A percentile compares a stretch with the other conserved stretches of the same genome.
Evolutionary conservation across 208 protist species (phyloP).

Genomic region (Acanthamoeba royreba): DNA sequence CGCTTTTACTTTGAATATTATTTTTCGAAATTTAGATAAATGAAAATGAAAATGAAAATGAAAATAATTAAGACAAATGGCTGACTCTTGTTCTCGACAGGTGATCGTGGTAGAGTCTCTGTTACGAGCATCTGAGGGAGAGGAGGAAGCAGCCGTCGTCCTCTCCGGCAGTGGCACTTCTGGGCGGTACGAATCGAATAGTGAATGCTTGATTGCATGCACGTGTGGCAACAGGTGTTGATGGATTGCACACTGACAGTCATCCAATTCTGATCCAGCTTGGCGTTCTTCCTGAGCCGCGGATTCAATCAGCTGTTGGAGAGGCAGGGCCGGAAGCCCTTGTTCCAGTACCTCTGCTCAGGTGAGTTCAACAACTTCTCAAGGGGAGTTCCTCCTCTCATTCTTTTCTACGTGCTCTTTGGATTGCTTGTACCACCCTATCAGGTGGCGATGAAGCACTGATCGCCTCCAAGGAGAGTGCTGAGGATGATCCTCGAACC

Average conservation of each 20-base stretch:
- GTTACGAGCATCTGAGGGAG: neutral
- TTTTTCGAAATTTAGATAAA: no score
- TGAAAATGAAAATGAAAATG: neutral
- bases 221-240: no score
- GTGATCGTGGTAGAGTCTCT: neutral
- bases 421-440: no score
- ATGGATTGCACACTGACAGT: no score
- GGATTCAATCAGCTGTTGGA: neutral
- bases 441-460: slow-evolving; percentile 3
- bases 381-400: neutral
- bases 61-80: no score
- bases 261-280: neutral
- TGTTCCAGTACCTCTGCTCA: slow-evolving; percentile 3
- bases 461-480: neutral
- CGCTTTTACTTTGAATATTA: no score
- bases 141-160: neutral
- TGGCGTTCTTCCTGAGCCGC: slow-evolving; percentile 18
- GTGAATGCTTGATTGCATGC: no score
- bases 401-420: neutral
- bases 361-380: no score
- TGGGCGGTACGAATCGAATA: no score
- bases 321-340: neutral
- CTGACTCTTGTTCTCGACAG: neutral
- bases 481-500: neutral
- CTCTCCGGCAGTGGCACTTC: neutral